Evolutionary conservation across 768 basidiomycete genomes (phyloP).

Genomic region (Mycena filopes): DNA sequence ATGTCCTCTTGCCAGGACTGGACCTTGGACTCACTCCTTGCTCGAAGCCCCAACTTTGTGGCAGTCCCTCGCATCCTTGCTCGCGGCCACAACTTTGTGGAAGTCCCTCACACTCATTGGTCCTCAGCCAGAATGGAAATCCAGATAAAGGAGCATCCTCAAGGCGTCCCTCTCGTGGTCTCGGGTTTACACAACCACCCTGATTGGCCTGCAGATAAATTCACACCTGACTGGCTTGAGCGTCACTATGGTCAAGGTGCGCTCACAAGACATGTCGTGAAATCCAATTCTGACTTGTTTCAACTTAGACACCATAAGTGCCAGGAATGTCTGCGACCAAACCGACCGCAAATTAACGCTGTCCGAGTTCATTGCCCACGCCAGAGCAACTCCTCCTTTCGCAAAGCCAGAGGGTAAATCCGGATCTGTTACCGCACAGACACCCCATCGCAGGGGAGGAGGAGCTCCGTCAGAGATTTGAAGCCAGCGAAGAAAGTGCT

Average conservation of each 20-base stretch:
- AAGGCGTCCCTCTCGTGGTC: slow-evolving; percentile 74
- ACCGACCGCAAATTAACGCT: slow-evolving; percentile 67
- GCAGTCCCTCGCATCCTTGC: slow-evolving; percentile 50
- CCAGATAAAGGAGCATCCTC: slow-evolving; percentile 52
- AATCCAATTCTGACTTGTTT: too few relatives aligned
- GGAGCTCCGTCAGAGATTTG: neutral
- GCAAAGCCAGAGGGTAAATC: slow-evolving; percentile 52
- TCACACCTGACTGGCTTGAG: slow-evolving; percentile 66
- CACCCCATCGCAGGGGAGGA: neutral
- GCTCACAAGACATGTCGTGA: neutral
- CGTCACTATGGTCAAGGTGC: slow-evolving; percentile 49
- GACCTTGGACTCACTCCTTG: slow-evolving; percentile 58
- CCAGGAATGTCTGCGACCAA: slow-evolving; percentile 71
- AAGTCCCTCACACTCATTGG: too few relatives aligned
- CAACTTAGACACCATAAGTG: slow-evolving; percentile 59
- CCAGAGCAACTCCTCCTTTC: slow-evolving; percentile 48
- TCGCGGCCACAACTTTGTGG: too few relatives aligned
- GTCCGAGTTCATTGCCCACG: slow-evolving; percentile 61
- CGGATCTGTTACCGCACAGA: neutral
- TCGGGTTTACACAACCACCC: slow-evolving; percentile 65
- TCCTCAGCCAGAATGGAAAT: slow-evolving; percentile 49
- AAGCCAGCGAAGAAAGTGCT: neutral
- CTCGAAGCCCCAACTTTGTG: slow-evolving; percentile 56
- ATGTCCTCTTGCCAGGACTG: slow-evolving; percentile 58
- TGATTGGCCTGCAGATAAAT: slow-evolving; percentile 65